These are phyloP conservation scores for Entomophthora muscae DNA, from an alignment of 371 early-diverging fungal species.

Conservation along the genomic window DNA sequence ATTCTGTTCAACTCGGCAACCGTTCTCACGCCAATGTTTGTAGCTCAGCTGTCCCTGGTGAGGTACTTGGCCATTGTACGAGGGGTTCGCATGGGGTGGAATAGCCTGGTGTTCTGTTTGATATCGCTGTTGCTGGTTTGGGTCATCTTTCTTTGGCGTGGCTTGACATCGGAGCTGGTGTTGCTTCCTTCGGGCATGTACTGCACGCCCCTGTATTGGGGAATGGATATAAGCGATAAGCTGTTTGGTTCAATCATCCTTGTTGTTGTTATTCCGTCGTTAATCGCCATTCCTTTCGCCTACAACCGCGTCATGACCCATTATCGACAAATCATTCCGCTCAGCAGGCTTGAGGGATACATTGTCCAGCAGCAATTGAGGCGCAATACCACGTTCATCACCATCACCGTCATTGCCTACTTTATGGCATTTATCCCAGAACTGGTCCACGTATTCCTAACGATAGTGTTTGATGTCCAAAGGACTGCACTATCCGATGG, in stretches of 20 bases:
- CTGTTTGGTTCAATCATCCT: not conserved
- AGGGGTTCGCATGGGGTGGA: not conserved
- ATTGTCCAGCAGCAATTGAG: not conserved
- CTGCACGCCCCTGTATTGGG: not conserved
- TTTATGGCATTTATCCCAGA: not conserved
- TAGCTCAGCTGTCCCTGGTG: not conserved
- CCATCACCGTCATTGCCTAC: not conserved
- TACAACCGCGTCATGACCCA: not conserved
- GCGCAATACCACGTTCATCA: not conserved
- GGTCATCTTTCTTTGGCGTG: not conserved
- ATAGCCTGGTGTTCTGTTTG: not conserved
- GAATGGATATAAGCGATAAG: not conserved
- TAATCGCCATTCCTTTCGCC: not conserved
- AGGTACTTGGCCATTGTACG: not conserved
- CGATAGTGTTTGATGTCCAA: not conserved
- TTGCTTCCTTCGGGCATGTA: not conserved
- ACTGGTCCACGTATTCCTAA: not conserved
- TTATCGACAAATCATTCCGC: not conserved
- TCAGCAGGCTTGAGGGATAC: not conserved
- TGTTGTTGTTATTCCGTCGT: not conserved
- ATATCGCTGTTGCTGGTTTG: not conserved
- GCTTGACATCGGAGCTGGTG: not conserved
- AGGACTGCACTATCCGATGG: not conserved
- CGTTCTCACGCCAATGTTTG: not conserved
- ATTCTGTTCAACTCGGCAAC: not conserved